Percentiles rank a stretch among this genome's conserved stretches.
Conservation (phyloP, 768 basidiomycete species). For the Harrya chromipes region DNA sequence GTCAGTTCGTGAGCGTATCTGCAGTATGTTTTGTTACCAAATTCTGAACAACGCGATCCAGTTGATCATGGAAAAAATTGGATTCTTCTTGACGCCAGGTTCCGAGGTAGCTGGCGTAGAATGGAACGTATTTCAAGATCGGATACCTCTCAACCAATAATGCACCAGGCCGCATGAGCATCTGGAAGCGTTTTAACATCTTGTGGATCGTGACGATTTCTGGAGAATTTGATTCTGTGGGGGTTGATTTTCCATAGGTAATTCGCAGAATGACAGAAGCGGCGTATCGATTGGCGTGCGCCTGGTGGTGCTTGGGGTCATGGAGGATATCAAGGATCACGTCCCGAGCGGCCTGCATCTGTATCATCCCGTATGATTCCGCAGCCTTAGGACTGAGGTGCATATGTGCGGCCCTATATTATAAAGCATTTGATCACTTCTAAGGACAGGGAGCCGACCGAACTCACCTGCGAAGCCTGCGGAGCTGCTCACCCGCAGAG, state of each 20-base stretch:
- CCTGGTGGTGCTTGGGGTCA: slow-evolving; percentile 45
- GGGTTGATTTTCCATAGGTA: slow-evolving; percentile 34
- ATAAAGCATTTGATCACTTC: background rate
- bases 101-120: slow-evolving; percentile 56
- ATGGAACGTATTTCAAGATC: slow-evolving; percentile 49
- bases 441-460: background rate
- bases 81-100: slow-evolving; percentile 56
- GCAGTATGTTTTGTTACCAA: slow-evolving; percentile 34
- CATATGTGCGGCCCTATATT: slow-evolving; percentile 50
- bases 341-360: slow-evolving; percentile 37
- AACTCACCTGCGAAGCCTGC: slow-evolving; percentile 54
- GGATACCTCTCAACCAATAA: slow-evolving; percentile 37
- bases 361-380: slow-evolving; percentile 45
- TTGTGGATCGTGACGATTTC: slow-evolving; percentile 34
- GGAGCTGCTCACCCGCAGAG: slow-evolving; percentile 55
- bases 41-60: slow-evolving; percentile 43
- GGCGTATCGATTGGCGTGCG: slow-evolving; percentile 47
- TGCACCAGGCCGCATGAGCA: slow-evolving; percentile 36
- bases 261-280: slow-evolving; percentile 35
- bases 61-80: slow-evolving; percentile 50
- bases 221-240: slow-evolving; percentile 27
- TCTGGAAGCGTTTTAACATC: slow-evolving; percentile 35
- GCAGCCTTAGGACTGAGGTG: slow-evolving; percentile 55
- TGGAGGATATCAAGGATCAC: slow-evolving; percentile 31
- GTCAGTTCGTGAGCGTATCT: background rate